Evolutionary conservation across 768 basidiomycete genomes (phyloP).

Genomic region (Auriscalpium microsporum): DNA sequence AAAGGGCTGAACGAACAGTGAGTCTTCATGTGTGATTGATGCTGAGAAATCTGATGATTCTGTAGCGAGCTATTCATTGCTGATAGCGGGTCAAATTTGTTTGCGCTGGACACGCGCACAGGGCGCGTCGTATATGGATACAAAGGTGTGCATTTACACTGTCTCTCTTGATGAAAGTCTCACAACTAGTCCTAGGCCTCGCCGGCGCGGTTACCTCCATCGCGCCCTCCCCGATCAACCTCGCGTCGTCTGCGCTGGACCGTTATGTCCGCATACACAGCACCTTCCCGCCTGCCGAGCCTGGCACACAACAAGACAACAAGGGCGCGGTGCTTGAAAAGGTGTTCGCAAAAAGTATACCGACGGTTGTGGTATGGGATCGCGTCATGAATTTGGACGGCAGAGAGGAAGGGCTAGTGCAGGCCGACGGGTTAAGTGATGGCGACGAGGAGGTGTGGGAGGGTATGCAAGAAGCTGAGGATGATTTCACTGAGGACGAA

Average conservation of each 20-base stretch:
- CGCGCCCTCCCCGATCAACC: constrained; percentile 40
- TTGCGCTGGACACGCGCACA: constrained; percentile 59
- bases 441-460: constrained; percentile 65
- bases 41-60: neutral
- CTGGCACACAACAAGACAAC: constrained; percentile 41
- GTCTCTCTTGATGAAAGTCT: neutral
- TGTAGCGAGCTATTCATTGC: constrained; percentile 61
- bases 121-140: constrained; percentile 59
- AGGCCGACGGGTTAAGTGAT: constrained; percentile 11
- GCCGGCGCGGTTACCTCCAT: constrained; percentile 64
- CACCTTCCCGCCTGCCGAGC: constrained; percentile 37
- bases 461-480: constrained; percentile 46
- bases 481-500: constrained; percentile 24
- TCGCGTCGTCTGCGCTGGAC: constrained; percentile 61
- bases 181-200: constrained; percentile 38
- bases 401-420: neutral
- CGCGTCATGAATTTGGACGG: constrained; percentile 19
- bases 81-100: constrained; percentile 57
- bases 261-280: constrained; percentile 66
- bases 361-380: constrained; percentile 63
- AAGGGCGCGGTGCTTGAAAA: constrained; percentile 60
- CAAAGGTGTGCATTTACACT: constrained; percentile 36
- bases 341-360: constrained; percentile 50
- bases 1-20: constrained; percentile 59
- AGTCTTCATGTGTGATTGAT: constrained; percentile 17